These are phyloP conservation scores for Coemansia reversa DNA, from an alignment of 192 early-diverging fungal species.

Conservation along the genomic window DNA sequence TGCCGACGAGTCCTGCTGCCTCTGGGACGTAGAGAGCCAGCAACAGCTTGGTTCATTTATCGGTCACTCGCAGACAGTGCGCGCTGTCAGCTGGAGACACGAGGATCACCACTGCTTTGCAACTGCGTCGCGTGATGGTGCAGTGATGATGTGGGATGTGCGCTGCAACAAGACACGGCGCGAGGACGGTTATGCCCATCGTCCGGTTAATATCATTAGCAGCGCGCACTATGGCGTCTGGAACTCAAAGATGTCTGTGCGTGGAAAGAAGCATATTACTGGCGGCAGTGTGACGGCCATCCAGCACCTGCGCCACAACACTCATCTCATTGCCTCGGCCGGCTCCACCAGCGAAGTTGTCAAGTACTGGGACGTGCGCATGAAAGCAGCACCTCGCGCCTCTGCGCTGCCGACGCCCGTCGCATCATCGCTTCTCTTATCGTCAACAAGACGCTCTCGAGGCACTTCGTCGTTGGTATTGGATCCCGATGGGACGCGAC, in stretches of 20 bases:
- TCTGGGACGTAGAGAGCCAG: slow-evolving; percentile 76
- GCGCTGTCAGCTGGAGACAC: slow-evolving; percentile 63
- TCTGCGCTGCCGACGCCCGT: slow-evolving; percentile 47
- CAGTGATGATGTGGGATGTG: slow-evolving; percentile 73
- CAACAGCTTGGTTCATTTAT: slow-evolving; percentile 56
- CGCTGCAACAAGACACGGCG: slow-evolving; percentile 55
- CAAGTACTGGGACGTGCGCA: slow-evolving; percentile 82
- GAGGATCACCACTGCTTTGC: slow-evolving; percentile 63
- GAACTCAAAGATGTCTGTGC: slow-evolving; percentile 6
- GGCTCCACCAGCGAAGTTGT: slow-evolving; percentile 57
- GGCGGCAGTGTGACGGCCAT: slow-evolving; percentile 34
- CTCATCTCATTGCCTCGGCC: slow-evolving; percentile 26
- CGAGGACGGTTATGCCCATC: slow-evolving; percentile 19
- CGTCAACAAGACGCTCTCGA: slow-evolving; percentile 25
- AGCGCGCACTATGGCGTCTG: slow-evolving; percentile 31
- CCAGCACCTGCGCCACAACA: slow-evolving; percentile 25
- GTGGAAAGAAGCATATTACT: slow-evolving; percentile 13
- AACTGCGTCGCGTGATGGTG: slow-evolving; percentile 71
- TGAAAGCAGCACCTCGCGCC: slow-evolving; percentile 38
- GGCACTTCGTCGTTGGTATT: slow-evolving; percentile 69
- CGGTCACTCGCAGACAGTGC: slow-evolving; percentile 71
- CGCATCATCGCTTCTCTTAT: slow-evolving; percentile 42
- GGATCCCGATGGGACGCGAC: slow-evolving; percentile 59
- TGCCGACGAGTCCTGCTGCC: slow-evolving; percentile 68
- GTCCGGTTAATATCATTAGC: slow-evolving; percentile 33